These are phyloP conservation scores for Dichotomocladium elegans DNA, from an alignment of 371 early-diverging fungal species.

Conservation along the genomic window DNA sequence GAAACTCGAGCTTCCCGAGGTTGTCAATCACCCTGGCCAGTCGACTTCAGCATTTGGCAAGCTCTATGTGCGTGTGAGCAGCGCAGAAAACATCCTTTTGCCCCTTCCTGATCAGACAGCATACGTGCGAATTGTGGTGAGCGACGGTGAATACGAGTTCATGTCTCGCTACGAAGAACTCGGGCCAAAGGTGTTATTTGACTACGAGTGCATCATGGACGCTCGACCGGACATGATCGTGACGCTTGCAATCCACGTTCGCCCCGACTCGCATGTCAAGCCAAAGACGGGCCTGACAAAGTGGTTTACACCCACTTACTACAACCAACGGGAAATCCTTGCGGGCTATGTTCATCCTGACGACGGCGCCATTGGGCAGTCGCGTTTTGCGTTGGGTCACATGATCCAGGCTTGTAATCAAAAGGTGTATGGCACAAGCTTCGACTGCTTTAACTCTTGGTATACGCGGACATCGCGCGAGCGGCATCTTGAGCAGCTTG, in stretches of 20 bases:
- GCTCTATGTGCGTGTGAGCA: slow-evolving; percentile 35
- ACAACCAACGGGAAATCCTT: slow-evolving; percentile 26
- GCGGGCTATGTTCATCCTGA: slow-evolving; percentile 40
- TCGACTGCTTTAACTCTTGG: slow-evolving; percentile 47
- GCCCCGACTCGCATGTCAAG: slow-evolving; percentile 35
- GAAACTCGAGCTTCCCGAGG: not conserved
- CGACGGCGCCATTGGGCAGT: slow-evolving; percentile 41
- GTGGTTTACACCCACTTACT: slow-evolving; percentile 26
- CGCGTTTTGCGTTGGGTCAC: slow-evolving; percentile 32
- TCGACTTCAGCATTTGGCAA: slow-evolving; percentile 17
- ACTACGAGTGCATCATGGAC: slow-evolving; percentile 39
- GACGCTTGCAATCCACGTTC: slow-evolving; percentile 39
- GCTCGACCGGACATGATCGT: slow-evolving; percentile 37
- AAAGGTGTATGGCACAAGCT: slow-evolving; percentile 25
- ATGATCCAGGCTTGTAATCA: slow-evolving; percentile 37
- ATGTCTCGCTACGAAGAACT: slow-evolving; percentile 41
- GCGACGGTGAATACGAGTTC: slow-evolving; percentile 45
- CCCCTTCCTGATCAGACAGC: slow-evolving; percentile 39
- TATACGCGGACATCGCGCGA: slow-evolving; percentile 8
- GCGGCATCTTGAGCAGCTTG: slow-evolving; percentile 21
- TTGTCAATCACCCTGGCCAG: not conserved
- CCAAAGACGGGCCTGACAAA: slow-evolving; percentile 26
- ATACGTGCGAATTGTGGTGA: slow-evolving; percentile 42
- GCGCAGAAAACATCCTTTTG: slow-evolving; percentile 30
- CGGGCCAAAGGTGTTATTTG: slow-evolving; percentile 17